Percentiles rank a stretch among this genome's conserved stretches.
These are phyloP conservation scores for Rhodotorula kratochvilovae DNA, from an alignment of 768 basidiomycete species.

Conservation along the genomic window DNA sequence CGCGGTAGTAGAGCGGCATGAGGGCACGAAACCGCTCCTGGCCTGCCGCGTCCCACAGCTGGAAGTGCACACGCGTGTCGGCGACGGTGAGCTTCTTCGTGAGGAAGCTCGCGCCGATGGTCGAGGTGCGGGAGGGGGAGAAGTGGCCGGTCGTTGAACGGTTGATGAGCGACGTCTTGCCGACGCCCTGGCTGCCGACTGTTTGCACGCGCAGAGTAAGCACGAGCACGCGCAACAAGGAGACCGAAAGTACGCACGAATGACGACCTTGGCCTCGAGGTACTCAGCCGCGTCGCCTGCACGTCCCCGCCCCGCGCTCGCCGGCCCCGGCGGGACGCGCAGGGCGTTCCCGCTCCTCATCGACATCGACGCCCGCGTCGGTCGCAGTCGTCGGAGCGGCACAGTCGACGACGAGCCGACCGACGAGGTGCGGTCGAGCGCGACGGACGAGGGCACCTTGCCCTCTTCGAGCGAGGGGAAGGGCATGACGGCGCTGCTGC, in stretches of 20 bases:
- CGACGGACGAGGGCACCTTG: neutral
- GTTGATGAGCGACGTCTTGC: constrained; percentile 64
- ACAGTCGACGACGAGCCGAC: constrained; percentile 5
- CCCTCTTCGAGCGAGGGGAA: constrained; percentile 11
- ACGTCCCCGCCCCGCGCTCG: neutral
- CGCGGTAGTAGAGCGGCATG: constrained; percentile 96
- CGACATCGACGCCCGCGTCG: neutral
- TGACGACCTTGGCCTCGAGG: constrained; percentile 88
- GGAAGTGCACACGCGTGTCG: constrained; percentile 69
- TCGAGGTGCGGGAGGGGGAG: constrained; percentile 80
- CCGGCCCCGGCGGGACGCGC: neutral
- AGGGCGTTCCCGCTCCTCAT: constrained; percentile 6
- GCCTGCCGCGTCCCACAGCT: constrained; percentile 77
- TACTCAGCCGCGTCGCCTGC: constrained; percentile 11
- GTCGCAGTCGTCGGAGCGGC: constrained; percentile 4
- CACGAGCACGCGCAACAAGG: neutral
- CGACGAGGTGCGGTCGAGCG: constrained; percentile 17
- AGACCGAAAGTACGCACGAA: constrained; percentile 68
- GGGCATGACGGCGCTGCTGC: neutral
- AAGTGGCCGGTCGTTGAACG: constrained; percentile 88
- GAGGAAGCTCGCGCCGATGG: constrained; percentile 88
- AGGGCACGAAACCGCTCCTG: constrained; percentile 89
- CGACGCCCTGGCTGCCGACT: constrained; percentile 43
- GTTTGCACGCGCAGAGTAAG: neutral
- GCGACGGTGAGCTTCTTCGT: constrained; percentile 85